Evolutionary conservation across 768 basidiomycete species (phyloP).

Genomic region (Collybia sordida): DNA sequence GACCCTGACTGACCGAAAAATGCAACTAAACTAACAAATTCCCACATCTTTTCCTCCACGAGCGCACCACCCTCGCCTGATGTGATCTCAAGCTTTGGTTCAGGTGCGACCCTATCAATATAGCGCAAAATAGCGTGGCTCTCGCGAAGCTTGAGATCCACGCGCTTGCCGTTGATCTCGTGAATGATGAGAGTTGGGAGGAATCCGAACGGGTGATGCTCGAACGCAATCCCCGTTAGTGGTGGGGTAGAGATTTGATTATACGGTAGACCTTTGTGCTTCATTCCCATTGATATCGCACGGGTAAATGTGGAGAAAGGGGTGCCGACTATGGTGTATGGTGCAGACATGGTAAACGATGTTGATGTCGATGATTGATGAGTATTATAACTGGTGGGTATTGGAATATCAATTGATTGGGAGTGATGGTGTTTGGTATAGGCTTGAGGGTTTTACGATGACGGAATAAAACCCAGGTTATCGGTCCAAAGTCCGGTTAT

Average conservation of each 20-base stretch:
- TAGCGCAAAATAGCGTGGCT: conserved; percentile 31
- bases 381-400: too few relatives aligned
- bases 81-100: conserved; percentile 23
- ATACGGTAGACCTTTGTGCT: conserved; percentile 26
- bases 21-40: conserved; percentile 27
- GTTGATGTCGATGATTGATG: not conserved
- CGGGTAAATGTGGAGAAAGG: conserved; percentile 35
- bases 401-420: too few relatives aligned
- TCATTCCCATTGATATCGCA: conserved; percentile 27
- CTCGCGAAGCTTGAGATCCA: conserved; percentile 25
- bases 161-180: conserved; percentile 17
- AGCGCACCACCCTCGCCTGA: conserved; percentile 12
- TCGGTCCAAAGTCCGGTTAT: not conserved
- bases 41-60: conserved; percentile 33
- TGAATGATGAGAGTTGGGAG: conserved; percentile 30
- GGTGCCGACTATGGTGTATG: conserved; percentile 28
- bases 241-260: conserved; percentile 21
- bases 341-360: conserved; percentile 1
- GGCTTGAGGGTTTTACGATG: too few relatives aligned
- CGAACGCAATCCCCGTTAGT: conserved; percentile 17
- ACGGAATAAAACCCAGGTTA: too few relatives aligned
- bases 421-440: too few relatives aligned
- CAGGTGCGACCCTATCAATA: conserved; percentile 27
- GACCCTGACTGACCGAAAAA: conserved; percentile 22
- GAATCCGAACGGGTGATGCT: conserved; percentile 30